Percentiles rank a stretch among this genome's conserved stretches.
phyloP scores from a whole-genome alignment of 1,139 yeast species.

The Saccharomyces hybrid region DNA sequence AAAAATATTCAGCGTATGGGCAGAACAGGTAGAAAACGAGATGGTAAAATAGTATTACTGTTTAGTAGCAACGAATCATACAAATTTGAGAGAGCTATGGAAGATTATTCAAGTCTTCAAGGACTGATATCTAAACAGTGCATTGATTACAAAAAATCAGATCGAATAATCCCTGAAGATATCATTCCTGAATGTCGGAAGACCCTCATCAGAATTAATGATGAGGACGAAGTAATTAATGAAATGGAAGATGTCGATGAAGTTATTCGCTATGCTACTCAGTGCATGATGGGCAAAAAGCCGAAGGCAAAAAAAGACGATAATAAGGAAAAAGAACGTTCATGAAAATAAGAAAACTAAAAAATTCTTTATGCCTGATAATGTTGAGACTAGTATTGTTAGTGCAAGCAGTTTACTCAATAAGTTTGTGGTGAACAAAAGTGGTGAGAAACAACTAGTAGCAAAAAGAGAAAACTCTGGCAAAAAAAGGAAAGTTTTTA shows the following conservation, averaged over 20 bases:
- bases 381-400: slow-evolving; percentile 63
- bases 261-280: slow-evolving; percentile 54
- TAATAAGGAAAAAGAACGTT: slow-evolving; percentile 10
- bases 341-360: slow-evolving; percentile 21
- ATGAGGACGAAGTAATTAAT: slow-evolving; percentile 53
- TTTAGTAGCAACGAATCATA: slow-evolving; percentile 70
- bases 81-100: slow-evolving; percentile 80
- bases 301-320: slow-evolving; percentile 13
- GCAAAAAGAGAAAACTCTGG: not conserved
- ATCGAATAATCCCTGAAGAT: slow-evolving; percentile 58
- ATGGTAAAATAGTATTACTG: slow-evolving; percentile 73
- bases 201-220: slow-evolving; percentile 55
- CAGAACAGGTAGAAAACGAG: slow-evolving; percentile 91
- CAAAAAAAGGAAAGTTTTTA: not conserved
- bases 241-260: slow-evolving; percentile 60
- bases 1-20: slow-evolving; percentile 95
- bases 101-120: slow-evolving; percentile 75
- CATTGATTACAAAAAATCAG: slow-evolving; percentile 41
- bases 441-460: slow-evolving; percentile 4
- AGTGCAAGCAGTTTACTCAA: slow-evolving; percentile 48
- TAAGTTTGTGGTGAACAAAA: slow-evolving; percentile 12
- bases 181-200: slow-evolving; percentile 50
- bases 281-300: slow-evolving; percentile 34
- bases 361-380: slow-evolving; percentile 72
- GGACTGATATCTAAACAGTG: slow-evolving; percentile 38